Evolutionary conservation across 768 basidiomycete species (phyloP).

Genomic region (Podaxis sp.): DNA sequence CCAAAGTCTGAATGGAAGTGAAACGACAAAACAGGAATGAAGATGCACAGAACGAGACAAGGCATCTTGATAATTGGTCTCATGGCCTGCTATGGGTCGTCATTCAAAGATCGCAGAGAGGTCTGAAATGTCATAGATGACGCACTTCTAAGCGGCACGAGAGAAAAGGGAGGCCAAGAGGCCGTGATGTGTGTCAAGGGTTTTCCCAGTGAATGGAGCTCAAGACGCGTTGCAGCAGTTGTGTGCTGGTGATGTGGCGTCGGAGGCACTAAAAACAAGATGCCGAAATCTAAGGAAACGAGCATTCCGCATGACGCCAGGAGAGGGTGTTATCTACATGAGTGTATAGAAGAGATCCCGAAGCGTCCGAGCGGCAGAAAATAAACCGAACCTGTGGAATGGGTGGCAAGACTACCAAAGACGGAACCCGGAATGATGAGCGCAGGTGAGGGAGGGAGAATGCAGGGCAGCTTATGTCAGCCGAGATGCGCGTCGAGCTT

Average conservation of each 20-base stretch:
- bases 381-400: neutral
- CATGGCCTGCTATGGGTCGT: neutral
- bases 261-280: neutral
- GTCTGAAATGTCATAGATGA: conserved; percentile 3
- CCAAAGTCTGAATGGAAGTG: neutral
- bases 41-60: neutral
- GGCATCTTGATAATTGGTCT: neutral
- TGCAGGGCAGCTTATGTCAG: conserved; percentile 22
- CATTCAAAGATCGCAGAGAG: neutral
- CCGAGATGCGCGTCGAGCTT: conserved; percentile 28
- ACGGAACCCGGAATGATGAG: neutral
- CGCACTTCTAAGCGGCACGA: neutral
- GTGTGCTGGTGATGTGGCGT: neutral
- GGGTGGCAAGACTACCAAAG: neutral
- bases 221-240: neutral
- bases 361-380: neutral
- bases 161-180: neutral
- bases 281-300: neutral
- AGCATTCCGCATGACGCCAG: neutral
- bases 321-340: neutral
- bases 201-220: neutral
- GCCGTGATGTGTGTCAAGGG: neutral
- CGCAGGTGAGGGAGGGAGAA: neutral
- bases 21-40: neutral
- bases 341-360: neutral